Conservation (phyloP, 1,284 basidiomycete genomes). For the Heterobasidion occidentale region DNA sequence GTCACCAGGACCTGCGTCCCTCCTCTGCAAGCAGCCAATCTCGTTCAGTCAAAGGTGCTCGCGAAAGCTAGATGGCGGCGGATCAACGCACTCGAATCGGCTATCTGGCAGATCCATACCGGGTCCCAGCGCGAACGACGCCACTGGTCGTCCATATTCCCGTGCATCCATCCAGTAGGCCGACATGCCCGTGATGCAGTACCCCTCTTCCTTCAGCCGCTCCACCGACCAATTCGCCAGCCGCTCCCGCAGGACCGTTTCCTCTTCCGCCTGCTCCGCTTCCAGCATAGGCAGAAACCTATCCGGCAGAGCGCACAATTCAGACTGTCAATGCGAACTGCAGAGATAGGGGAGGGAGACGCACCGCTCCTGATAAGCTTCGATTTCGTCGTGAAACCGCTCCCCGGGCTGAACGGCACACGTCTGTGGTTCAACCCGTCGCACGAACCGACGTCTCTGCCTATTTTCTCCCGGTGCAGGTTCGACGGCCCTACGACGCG, state of each 20-base stretch:
- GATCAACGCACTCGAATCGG: constrained; percentile 48
- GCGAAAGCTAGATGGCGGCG: not conserved
- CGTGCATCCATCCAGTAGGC: constrained; percentile 60
- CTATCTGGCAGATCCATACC: constrained; percentile 50
- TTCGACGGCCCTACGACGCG: constrained; percentile 13
- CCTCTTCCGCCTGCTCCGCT: constrained; percentile 59
- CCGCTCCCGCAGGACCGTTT: constrained; percentile 48
- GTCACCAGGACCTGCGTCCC: constrained; percentile 63
- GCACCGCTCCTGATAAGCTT: constrained; percentile 36
- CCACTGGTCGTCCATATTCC: constrained; percentile 53
- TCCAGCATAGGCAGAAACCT: constrained; percentile 61
- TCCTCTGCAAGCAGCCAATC: constrained; percentile 30
- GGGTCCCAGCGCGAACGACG: constrained; percentile 51
- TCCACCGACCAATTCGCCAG: constrained; percentile 57
- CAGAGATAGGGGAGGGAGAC: constrained; percentile 10
- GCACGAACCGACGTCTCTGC: constrained; percentile 14
- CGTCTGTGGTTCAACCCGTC: constrained; percentile 28
- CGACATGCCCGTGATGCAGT: constrained; percentile 53
- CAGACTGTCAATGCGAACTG: not conserved
- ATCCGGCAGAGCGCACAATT: not conserved
- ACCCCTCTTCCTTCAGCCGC: constrained; percentile 58
- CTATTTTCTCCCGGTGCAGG: not conserved
- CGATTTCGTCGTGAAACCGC: constrained; percentile 34
- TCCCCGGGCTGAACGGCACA: constrained; percentile 25
- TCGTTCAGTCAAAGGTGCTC: not conserved